Conservation (phyloP, 2,329 filamentous ascomycete species). For the Drechmeria coniospora region DNA sequence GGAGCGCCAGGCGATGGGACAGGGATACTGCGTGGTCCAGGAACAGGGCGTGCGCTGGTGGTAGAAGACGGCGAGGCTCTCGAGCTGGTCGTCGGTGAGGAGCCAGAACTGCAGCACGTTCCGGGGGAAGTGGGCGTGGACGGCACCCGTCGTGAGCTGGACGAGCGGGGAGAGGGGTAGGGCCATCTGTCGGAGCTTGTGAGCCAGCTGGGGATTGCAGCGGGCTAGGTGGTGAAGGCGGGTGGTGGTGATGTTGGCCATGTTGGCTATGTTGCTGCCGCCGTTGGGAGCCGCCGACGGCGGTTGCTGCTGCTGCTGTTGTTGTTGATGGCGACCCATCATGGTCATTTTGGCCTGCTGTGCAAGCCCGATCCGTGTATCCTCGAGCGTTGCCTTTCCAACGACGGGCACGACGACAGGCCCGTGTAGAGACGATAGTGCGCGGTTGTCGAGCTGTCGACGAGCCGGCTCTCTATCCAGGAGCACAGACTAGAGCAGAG, state of each 20-base stretch:
- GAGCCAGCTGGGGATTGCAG: conserved; percentile 34
- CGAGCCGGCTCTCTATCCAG: too few relatives aligned
- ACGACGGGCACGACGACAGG: too few relatives aligned
- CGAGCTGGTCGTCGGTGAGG: conserved; percentile 54
- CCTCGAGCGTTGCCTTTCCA: too few relatives aligned
- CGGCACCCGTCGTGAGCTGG: conserved; percentile 41
- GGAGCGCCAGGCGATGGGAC: conserved; percentile 46
- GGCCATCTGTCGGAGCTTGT: conserved; percentile 51
- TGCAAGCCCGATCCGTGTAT: too few relatives aligned
- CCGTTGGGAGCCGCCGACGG: background rate
- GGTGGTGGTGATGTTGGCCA: conserved; percentile 10
- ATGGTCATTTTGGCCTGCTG: background rate
- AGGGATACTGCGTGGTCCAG: conserved; percentile 48
- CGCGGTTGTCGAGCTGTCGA: too few relatives aligned
- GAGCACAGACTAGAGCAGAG: too few relatives aligned
- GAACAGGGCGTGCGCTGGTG: conserved; percentile 46
- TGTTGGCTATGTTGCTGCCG: background rate
- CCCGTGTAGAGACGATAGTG: too few relatives aligned
- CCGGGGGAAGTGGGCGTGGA: conserved; percentile 49
- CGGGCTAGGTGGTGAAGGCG: conserved; percentile 2
- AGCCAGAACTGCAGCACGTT: conserved; percentile 60
- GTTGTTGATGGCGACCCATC: conserved; percentile 3
- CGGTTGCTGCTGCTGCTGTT: conserved; percentile 1
- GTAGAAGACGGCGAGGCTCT: conserved; percentile 56
- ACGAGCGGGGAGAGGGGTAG: conserved; percentile 52